Evolutionary conservation across 768 basidiomycete genomes (phyloP).

Genomic region (Tricholoma sp.): DNA sequence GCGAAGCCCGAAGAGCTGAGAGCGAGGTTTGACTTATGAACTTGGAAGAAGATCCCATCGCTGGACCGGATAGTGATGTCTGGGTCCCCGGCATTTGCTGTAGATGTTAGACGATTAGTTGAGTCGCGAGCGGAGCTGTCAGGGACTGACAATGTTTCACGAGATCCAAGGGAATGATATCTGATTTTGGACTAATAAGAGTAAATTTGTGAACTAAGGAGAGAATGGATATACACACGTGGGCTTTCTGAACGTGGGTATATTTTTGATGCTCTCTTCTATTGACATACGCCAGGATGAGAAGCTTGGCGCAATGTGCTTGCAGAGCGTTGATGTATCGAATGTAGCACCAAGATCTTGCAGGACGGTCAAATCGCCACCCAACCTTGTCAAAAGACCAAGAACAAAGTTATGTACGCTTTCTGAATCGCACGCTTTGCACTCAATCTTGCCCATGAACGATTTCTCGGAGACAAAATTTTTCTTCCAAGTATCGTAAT

Average conservation of each 20-base stretch:
- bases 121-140: not conserved
- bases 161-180: not conserved
- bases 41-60: conserved; percentile 9
- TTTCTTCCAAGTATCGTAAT: not conserved
- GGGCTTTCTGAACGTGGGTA: not conserved
- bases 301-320: not conserved
- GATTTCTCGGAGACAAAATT: not conserved
- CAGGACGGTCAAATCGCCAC: not conserved
- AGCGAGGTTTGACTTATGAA: conserved; percentile 11
- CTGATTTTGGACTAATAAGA: not conserved
- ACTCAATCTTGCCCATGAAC: not conserved
- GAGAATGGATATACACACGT: not conserved
- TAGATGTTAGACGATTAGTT: not conserved
- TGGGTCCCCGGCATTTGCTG: conserved; percentile 5
- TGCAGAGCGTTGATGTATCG: not conserved
- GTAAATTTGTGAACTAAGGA: not conserved
- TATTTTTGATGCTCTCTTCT: not conserved
- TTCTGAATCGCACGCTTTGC: not conserved
- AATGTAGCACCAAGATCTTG: not conserved
- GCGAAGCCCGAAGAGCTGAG: conserved; percentile 6
- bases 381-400: not conserved
- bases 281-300: not conserved
- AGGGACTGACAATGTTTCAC: not conserved
- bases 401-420: not conserved
- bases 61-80: conserved; percentile 10